Conservation (phyloP, 768 basidiomycete species). For the Coprinopsis marcescibilis region DNA sequence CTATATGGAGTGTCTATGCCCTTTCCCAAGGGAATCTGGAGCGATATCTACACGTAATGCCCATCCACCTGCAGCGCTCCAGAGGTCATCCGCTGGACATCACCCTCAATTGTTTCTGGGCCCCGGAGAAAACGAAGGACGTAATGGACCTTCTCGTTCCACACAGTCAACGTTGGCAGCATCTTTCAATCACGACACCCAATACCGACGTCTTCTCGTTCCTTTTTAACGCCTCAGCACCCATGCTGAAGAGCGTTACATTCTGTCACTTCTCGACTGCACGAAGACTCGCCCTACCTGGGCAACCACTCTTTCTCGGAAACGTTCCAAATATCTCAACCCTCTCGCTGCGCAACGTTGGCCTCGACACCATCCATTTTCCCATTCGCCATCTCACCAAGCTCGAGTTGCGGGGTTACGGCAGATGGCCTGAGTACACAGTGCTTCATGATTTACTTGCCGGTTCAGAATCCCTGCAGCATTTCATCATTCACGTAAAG, state of each 20-base stretch:
- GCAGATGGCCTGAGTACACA: conserved; percentile 22
- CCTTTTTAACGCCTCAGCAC: conserved; percentile 17
- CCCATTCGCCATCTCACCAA: conserved; percentile 19
- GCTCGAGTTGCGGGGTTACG: conserved; percentile 26
- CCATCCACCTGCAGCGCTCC: conserved; percentile 21
- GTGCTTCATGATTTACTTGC: conserved; percentile 20
- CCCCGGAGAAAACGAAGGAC: conserved; percentile 12
- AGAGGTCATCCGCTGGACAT: conserved; percentile 25
- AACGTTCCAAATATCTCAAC: conserved; percentile 19
- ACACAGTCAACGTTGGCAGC: conserved; percentile 24
- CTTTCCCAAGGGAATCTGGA: conserved; percentile 21
- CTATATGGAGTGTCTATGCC: conserved; percentile 27
- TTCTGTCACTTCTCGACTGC: conserved; percentile 20
- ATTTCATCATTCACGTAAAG: conserved; percentile 25
- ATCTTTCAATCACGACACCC: conserved; percentile 20
- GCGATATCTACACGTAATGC: conserved; percentile 17
- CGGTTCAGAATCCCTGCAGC: conserved; percentile 17
- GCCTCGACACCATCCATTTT: conserved; percentile 17
- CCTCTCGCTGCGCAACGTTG: conserved; percentile 24
- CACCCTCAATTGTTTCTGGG: conserved; percentile 25
- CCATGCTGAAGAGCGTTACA: conserved; percentile 20
- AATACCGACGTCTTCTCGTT: conserved; percentile 20
- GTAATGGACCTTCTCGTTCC: conserved; percentile 21
- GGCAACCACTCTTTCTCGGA: conserved; percentile 16
- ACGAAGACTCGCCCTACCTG: conserved; percentile 15